These are phyloP conservation scores for Chlamydomonas sp. DNA, from an alignment of 139 green algal species.

Conservation along the genomic window DNA sequence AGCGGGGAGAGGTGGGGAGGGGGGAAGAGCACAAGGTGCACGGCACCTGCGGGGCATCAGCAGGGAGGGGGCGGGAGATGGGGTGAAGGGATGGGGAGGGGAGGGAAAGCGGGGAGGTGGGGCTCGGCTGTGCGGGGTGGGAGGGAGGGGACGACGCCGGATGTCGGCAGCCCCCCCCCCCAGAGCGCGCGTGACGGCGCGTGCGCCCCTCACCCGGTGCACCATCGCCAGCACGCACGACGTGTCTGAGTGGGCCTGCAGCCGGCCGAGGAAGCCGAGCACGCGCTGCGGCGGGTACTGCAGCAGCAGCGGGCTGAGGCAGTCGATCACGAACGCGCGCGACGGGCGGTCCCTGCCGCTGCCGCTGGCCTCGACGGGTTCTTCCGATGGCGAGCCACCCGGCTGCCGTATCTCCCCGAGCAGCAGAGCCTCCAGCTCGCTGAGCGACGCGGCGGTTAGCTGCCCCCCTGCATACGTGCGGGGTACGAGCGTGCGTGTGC, in stretches of 20 bases:
- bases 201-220: not conserved
- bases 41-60: not conserved
- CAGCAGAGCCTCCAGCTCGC: too few species aligned
- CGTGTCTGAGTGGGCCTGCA: not conserved
- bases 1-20: not conserved
- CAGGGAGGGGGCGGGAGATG: not conserved
- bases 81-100: not conserved
- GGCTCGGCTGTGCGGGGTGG: not conserved
- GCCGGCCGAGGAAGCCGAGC: not conserved
- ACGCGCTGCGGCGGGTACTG: not conserved
- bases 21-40: not conserved
- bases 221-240: not conserved
- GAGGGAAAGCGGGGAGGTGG: not conserved
- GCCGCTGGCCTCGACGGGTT: too few species aligned
- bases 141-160: not conserved
- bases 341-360: too few species aligned
- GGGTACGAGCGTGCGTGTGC: too few species aligned
- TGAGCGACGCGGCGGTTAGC: too few species aligned
- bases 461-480: too few species aligned
- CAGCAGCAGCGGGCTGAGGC: not conserved
- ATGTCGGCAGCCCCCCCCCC: not conserved
- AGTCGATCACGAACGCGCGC: constrained; percentile 5
- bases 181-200: not conserved
- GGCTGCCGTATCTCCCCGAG: too few species aligned
- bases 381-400: too few species aligned